phyloP scores from a whole-genome alignment of 164 flowering plant species.

The Pachysandra terminalis region DNA sequence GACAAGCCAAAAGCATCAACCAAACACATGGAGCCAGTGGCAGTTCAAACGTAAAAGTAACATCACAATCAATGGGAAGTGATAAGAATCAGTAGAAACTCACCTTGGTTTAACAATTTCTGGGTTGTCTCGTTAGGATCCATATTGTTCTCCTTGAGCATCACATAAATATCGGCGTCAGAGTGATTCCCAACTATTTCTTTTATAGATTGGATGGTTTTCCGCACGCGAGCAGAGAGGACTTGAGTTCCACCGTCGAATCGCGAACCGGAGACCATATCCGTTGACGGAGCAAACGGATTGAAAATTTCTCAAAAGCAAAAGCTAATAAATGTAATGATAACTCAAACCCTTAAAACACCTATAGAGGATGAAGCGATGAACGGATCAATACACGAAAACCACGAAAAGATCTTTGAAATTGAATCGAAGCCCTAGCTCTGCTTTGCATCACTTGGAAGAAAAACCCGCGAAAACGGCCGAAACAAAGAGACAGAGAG shows the following conservation, averaged over 20 bases:
- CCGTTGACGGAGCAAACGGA: not conserved
- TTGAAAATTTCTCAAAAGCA: not conserved
- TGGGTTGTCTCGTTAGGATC: constrained; percentile 85
- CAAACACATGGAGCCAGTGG: too few species aligned
- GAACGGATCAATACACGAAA: not conserved
- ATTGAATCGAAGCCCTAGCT: constrained; percentile 7
- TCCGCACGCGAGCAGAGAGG: constrained; percentile 41
- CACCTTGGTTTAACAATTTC: constrained; percentile 82
- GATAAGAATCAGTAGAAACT: not conserved
- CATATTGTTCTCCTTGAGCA: constrained; percentile 77
- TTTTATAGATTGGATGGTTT: constrained; percentile 65
- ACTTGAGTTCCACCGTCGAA: constrained; percentile 41
- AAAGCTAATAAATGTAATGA: not conserved
- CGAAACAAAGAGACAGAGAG: constrained; percentile 10
- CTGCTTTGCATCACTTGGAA: constrained; percentile 15
- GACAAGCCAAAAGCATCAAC: too few species aligned
- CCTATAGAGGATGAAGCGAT: not conserved
- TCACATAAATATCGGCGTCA: constrained; percentile 66
- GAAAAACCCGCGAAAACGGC: constrained; percentile 5
- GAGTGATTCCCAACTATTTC: constrained; percentile 82
- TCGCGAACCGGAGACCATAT: constrained; percentile 42
- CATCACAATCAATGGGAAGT: not conserved
- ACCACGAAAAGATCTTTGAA: not conserved
- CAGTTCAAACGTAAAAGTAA: too few species aligned
- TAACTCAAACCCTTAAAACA: constrained; percentile 9